Evolutionary conservation across 1,284 basidiomycete genomes (phyloP), one percentile per base, ranked within the genome.

Genomic region (Waitea zeae): DNA sequence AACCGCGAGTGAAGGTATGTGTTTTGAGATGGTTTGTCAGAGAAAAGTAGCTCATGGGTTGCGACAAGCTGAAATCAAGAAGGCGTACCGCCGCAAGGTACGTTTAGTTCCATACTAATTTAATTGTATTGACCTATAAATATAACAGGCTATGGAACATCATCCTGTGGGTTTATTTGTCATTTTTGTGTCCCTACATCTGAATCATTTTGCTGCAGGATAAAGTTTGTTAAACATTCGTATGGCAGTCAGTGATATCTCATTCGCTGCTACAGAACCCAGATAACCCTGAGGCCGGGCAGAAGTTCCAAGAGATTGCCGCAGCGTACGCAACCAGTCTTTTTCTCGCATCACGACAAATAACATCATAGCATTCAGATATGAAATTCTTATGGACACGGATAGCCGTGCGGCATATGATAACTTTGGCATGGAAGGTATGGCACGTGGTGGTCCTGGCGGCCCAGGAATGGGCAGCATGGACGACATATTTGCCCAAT

Each of bases 21-120:
- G 36, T 30, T 26, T 29, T 31, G 13, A 17, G 17, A 20, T 36
- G 20, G 30, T 15, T 29, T 34, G n/a, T 30, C 22, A n/a, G 20
- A 13, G 11, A 27, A 17, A 28, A 35, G n/a, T 15, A 32, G 36
- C 34, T 45, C 34, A 49, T 30, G 12, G 26, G 4, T 5, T 3
- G 33, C 29, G 20, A 45, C 19, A 39, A 83, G 82, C 60, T 43
- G 86, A 93, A 44, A 86, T 95, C 49, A 92, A 90, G 58, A 84
- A 82, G 50, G 89, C 88, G 4, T 95, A 95, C 52, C 77, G 81
- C 51, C 81, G 71, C 60, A 89, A 88, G 74, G 84, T 81, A 47
- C 36, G 45, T 45, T 22, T 30, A 37, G 29, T 34, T 41, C n/a
- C 32, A 41, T 35, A 30, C 34, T 20, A 24, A 39, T 35, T 35